Base-by-base conservation (phyloP, 331 rosid genomes). In the Rosa hybrid region DNA sequence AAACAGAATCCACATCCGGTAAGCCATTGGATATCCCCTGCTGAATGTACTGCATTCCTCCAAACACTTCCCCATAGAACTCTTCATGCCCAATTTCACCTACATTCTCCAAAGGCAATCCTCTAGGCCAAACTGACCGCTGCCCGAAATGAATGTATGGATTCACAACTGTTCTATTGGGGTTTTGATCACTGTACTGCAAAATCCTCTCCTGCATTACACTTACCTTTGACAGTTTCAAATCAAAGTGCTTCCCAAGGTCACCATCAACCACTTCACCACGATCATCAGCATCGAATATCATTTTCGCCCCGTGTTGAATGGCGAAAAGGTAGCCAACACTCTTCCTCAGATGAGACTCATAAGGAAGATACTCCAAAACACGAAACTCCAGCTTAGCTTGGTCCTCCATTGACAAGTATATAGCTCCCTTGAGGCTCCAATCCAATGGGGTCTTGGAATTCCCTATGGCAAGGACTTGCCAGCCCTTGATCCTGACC, bases 1-100 rank as follows among this genome's bases (percentile, higher is more conserved):
- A 86, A 30, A 86, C 83, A 3, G 87, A 83, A 86, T 86, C 89
- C 30, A 86, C 89, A 80, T 86, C 89, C 6, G 89, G 89, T 71
- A 86, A 83, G 46, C 89, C 89, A 71, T 86, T 86, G 2, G 87
- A 86, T 71, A 81, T 81, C 39, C 89, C 89, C 79, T 87, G 90
- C 46, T 87, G 86, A 75, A 87, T 84, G 64, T 78, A 84, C 21
- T 87, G 87, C 62, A 67, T 81, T n/a, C 87, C 90, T 17, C 87
- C 90, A 76, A 84, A 87, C 10, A 81, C 77, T 84, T 81, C 78
- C 18, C 59, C 17, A 23, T 83, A 83, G 62, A 21, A 78, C 49
- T 45, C 79, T 41, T 73, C 82, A 44, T 83, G 80, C 72, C 46
- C 74, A 73, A 83, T 59, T 12, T 83, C 86, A 30, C 86, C 86